Evolutionary conservation across 1,139 yeast genomes (phyloP).

Genomic region (Sugiyamaella pinicola): DNA sequence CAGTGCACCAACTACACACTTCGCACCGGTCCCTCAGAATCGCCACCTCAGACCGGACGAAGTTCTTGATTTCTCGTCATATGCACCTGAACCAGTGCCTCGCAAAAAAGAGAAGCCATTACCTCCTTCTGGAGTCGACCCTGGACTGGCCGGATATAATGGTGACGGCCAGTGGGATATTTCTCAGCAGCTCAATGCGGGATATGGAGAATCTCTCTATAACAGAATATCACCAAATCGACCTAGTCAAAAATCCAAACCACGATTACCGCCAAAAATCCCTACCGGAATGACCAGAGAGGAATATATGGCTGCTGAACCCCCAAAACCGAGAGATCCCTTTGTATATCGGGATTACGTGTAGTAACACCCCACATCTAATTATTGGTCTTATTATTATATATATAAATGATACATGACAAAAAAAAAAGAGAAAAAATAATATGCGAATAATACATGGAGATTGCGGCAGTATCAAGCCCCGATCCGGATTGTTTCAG

Average conservation of each 20-base stretch:
- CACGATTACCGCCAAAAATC: slow-evolving; percentile 38
- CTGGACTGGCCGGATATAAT: slow-evolving; percentile 34
- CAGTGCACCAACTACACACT: slow-evolving; percentile 2
- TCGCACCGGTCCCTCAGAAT: neutral
- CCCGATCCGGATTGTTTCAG: no score
- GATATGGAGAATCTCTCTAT: slow-evolving; percentile 42
- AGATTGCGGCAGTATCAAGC: neutral
- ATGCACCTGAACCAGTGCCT: slow-evolving; percentile 37
- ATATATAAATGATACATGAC: slow-evolving; percentile 3
- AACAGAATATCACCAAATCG: slow-evolving; percentile 28
- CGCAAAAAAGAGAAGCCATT: slow-evolving; percentile 24
- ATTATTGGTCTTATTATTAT: no score
- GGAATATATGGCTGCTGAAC: slow-evolving; percentile 34
- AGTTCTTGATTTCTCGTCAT: slow-evolving; percentile 30
- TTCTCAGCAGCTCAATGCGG: slow-evolving; percentile 40
- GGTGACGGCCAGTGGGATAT: slow-evolving; percentile 39
- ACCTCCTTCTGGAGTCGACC: slow-evolving; percentile 30
- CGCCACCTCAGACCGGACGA: slow-evolving; percentile 18
- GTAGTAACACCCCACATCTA: no score
- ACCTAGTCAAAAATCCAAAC: slow-evolving; percentile 19
- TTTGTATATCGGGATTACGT: slow-evolving; percentile 25
- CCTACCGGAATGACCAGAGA: slow-evolving; percentile 38
- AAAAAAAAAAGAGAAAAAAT: neutral
- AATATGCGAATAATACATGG: neutral
- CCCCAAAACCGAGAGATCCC: slow-evolving; percentile 28